Evolutionary conservation across 1,139 yeast genomes (phyloP).

Genomic region (Hyphopichia burtonii): DNA sequence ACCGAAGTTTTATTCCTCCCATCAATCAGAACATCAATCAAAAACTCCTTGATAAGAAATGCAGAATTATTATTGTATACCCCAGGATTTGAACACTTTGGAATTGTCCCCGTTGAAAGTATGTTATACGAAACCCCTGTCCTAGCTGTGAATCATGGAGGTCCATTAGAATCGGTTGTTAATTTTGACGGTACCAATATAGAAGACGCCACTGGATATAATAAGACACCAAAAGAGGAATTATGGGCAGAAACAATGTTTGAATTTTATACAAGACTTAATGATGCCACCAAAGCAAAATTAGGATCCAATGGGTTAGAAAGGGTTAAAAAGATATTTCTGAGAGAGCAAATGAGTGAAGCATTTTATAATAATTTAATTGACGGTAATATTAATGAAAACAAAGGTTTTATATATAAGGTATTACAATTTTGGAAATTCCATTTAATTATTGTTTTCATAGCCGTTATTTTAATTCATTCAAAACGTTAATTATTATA

Average conservation of each 20-base stretch:
- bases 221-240: conserved; percentile 51
- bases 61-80: conserved; percentile 76
- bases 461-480: background rate
- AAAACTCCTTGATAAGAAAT: conserved; percentile 58
- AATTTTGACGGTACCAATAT: conserved; percentile 38
- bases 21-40: conserved; percentile 66
- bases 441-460: conserved; percentile 1
- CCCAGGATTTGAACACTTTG: conserved; percentile 91
- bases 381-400: conserved; percentile 6
- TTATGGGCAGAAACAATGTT: conserved; percentile 66
- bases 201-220: conserved; percentile 71
- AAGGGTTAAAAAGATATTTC: conserved; percentile 54
- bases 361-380: conserved; percentile 37
- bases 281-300: conserved; percentile 22
- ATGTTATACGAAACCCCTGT: conserved; percentile 85
- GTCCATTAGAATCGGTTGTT: conserved; percentile 83
- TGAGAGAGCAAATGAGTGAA: conserved; percentile 61
- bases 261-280: conserved; percentile 33
- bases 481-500: conserved; percentile 3
- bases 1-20: conserved; percentile 74
- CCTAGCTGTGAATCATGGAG: conserved; percentile 85
- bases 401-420: conserved; percentile 13
- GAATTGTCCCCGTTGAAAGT: conserved; percentile 95
- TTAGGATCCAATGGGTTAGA: conserved; percentile 52
- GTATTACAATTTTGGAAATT: conserved; percentile 9